Evolutionary conservation across 129 eudicot species (phyloP), one percentile per base, ranked within the genome.

Genomic region (Flaveria robusta): DNA sequence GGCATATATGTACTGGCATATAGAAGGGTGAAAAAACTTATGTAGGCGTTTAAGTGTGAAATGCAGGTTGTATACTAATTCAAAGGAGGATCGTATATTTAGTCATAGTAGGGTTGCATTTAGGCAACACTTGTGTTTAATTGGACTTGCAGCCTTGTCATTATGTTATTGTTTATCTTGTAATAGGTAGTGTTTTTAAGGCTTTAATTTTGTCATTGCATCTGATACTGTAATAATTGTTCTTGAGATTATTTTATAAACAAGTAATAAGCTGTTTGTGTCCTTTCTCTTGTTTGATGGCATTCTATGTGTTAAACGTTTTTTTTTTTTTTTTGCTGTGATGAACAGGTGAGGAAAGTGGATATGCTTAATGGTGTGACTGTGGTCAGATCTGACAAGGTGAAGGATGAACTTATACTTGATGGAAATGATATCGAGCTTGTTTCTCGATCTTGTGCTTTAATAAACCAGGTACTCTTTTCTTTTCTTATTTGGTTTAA

Each of bases 361-460:
- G 96, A 92, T 45, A 79, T 92, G 94, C 93, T 92, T 87, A 91
- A 92, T 1, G 98, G 96, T 0, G 98, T 92, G 4, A 78, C 92
- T 8, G 83, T 89, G 52, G 81, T 87, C 18, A 77, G 98, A 73
- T 92, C 94, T 14, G 98, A 92, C 72, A 92, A 92, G 86, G 98
- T 92, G 7, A 92, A 92, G 88, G 96, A 90, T 81, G 96, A 92
- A 27, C 82, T 92, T 42, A 83, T 92, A 18, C 79, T 92, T 74
- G 96, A 92, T 64, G 96, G 98, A 22, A 92, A 88, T 77, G 98
- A 90, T 81, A 90, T 92, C 74, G 98, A 92, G 39, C 96, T 92
- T 66, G 98, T 92, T 74, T 92, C 98, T 22, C 74, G 98, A 12
- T 92, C 98, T 49, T 83, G 87, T 81, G 98, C 98, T 50, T 55